Conservation (phyloP, 2,329 filamentous ascomycete species). For the Ophiostoma sp. region DNA sequence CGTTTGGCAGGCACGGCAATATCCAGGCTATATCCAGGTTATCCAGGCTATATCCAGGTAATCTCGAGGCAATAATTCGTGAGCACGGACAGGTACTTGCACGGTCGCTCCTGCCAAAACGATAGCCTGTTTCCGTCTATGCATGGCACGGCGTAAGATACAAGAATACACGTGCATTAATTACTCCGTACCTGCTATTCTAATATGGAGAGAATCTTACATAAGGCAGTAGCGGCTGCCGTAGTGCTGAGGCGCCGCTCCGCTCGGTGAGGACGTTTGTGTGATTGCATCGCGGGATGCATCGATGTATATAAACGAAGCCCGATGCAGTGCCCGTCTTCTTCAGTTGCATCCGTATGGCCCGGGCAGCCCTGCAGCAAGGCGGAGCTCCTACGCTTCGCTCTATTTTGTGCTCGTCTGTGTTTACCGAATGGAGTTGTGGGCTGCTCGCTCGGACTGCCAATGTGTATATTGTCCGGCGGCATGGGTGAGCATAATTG, state of each 20-base stretch:
- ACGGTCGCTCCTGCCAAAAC: slow-evolving; percentile 3
- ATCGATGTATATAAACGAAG: no score
- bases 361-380: no score
- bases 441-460: not conserved
- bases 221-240: not conserved
- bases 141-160: not conserved
- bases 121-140: slow-evolving; percentile 2
- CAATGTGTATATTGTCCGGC: not conserved
- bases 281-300: no score
- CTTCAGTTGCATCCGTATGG: no score
- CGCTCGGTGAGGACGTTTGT: no score
- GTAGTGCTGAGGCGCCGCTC: no score
- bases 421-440: not conserved
- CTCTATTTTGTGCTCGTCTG: no score
- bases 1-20: not conserved
- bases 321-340: no score
- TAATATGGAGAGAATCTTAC: not conserved
- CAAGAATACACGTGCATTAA: no score
- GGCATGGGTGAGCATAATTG: not conserved
- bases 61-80: not conserved
- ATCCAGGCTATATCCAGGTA: no score
- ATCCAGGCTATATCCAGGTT: not conserved
- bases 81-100: slow-evolving; percentile 1
- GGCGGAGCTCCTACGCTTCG: no score
- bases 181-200: no score